phyloP scores from a whole-genome alignment of 306 rosid genomes.

The Mimosa pudica region DNA sequence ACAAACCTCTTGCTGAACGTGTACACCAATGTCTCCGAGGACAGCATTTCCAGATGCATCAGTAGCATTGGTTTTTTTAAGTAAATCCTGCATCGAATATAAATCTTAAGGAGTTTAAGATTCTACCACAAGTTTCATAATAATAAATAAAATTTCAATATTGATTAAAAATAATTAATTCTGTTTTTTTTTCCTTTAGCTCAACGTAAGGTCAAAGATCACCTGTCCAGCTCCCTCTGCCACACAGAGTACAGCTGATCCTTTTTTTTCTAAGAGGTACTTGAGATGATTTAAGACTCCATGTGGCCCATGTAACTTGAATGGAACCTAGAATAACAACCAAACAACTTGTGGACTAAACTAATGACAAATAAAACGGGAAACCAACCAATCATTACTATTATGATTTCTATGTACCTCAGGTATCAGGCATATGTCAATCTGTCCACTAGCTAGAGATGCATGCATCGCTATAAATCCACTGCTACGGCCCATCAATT shows the following conservation, averaged over 20 bases:
- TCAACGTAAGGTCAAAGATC: conserved; percentile 19
- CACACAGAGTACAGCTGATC: conserved; percentile 89
- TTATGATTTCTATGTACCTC: conserved; percentile 60
- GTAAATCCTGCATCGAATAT: conserved; percentile 65
- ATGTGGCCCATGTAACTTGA: conserved; percentile 81
- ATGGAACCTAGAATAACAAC: conserved; percentile 61
- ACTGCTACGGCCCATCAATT: conserved; percentile 99
- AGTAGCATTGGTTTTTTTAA: conserved; percentile 82
- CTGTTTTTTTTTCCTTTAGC: neutral
- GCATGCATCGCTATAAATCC: conserved; percentile 99
- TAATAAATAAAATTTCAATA: conserved; percentile 21
- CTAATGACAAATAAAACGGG: conserved; percentile 19
- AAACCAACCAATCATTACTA: conserved; percentile 11
- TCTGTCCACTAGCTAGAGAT: conserved; percentile 91
- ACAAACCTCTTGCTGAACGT: conserved; percentile 96
- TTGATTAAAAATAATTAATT: neutral
- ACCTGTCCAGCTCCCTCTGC: conserved; percentile 99
- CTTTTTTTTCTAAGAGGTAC: conserved; percentile 84
- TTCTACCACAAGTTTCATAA: conserved; percentile 17
- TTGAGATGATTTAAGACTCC: conserved; percentile 87
- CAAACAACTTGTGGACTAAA: conserved; percentile 31
- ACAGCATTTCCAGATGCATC: conserved; percentile 95
- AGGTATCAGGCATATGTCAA: conserved; percentile 93
- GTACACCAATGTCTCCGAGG: conserved; percentile 86
- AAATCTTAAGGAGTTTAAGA: conserved; percentile 26